phyloP scores from a whole-genome alignment of 208 protist species.

The Wallacemonas sp. region DNA sequence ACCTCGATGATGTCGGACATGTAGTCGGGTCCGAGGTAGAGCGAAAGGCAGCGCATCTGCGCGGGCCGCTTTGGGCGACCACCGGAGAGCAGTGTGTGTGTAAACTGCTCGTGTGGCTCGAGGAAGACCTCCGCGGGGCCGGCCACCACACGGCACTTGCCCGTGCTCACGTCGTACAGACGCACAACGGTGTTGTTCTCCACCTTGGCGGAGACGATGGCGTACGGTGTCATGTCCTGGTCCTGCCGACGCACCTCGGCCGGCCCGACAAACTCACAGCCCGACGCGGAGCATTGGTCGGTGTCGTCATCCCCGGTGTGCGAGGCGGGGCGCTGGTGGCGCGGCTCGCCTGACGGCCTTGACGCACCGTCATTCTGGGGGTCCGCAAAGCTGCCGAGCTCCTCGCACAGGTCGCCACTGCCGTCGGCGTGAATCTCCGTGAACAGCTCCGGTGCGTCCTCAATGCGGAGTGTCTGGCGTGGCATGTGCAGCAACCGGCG shows the following conservation, averaged over 20 bases:
- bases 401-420: not conserved
- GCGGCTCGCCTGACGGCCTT: too few relatives aligned
- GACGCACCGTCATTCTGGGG: conserved; percentile 23
- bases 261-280: not conserved
- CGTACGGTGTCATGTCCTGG: conserved; percentile 25
- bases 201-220: conserved; percentile 83
- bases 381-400: conserved; percentile 1
- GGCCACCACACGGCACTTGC: conserved; percentile 70
- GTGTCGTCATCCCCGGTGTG: not conserved
- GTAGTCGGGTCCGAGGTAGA: conserved; percentile 95
- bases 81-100: conserved; percentile 76
- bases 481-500: conserved; percentile 44
- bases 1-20: conserved; percentile 93
- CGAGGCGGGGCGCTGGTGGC: too few relatives aligned
- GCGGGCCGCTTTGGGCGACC: conserved; percentile 79
- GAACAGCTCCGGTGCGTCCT: conserved; percentile 15
- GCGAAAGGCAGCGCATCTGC: conserved; percentile 87
- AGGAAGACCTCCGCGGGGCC: conserved; percentile 75
- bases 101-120: conserved; percentile 83
- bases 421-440: not conserved
- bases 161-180: conserved; percentile 92
- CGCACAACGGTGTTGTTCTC: conserved; percentile 94
- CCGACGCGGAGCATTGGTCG: not conserved
- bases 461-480: conserved; percentile 35
- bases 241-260: conserved; percentile 9